Evolutionary conservation across 106 monocot genomes (phyloP).

Genomic region (Ottelia alismoides): DNA sequence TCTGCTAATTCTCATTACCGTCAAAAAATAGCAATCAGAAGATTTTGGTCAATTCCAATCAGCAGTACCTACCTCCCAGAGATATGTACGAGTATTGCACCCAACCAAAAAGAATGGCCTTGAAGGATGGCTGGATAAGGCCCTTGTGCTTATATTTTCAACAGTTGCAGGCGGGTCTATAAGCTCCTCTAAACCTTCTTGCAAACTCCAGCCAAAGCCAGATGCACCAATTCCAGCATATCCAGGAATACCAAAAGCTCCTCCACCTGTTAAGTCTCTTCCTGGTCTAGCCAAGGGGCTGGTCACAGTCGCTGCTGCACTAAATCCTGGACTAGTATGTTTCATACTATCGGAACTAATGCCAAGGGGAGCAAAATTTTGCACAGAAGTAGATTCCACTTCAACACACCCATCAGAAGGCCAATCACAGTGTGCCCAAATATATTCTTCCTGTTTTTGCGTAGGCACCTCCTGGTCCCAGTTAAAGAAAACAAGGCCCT

Average conservation of each 20-base stretch:
- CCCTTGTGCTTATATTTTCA: conserved; percentile 41
- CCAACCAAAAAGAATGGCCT: conserved; percentile 62
- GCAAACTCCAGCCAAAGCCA: conserved; percentile 51
- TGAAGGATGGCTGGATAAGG: conserved; percentile 49
- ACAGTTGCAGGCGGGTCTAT: conserved; percentile 36
- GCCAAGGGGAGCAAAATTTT: conserved; percentile 40
- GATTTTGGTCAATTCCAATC: too few relatives aligned
- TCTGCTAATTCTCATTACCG: too few relatives aligned
- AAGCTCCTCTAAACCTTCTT: conserved; percentile 36
- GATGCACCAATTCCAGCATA: conserved; percentile 73
- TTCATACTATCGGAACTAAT: conserved; percentile 38
- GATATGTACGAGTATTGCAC: conserved; percentile 56
- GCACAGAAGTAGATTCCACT: conserved; percentile 34
- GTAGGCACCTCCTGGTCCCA: conserved; percentile 20
- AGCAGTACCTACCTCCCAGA: conserved; percentile 50
- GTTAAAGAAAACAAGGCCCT: conserved; percentile 68
- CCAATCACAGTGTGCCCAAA: conserved; percentile 73
- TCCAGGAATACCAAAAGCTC: conserved; percentile 70
- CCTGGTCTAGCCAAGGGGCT: too few relatives aligned
- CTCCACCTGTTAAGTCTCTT: too few relatives aligned
- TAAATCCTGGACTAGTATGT: conserved; percentile 39
- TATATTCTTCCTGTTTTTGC: conserved; percentile 27
- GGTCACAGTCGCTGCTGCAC: conserved; percentile 30
- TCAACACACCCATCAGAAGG: conserved; percentile 48
- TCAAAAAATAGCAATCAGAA: too few relatives aligned